Base-by-base conservation (phyloP, 2,329 filamentous ascomycete genomes). In the Fusarium guadeloupense region DNA sequence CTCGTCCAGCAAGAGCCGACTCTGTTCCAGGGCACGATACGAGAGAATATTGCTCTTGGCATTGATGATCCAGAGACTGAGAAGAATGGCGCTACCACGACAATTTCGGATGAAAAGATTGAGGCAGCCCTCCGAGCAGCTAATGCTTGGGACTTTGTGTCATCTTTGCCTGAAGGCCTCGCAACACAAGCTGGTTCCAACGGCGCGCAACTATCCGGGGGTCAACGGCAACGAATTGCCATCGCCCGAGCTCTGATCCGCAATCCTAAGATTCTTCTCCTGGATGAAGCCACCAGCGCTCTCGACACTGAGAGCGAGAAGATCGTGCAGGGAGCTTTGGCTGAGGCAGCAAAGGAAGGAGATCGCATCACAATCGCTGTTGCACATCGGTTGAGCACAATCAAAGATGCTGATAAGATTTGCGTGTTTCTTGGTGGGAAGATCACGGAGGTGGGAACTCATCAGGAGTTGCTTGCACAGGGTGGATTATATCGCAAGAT, bases 311-410 rank as follows among this genome's bases (percentile, higher is more conserved):
- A 67, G 52, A 70, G 56, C 7, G 64, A 72, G 54, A 68, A 67
- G 52, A 67, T 72, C 9, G 68, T 98, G 56, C 97, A 98, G 74
- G 86, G 89, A 64, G 94, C 93, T 3, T 82, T 98, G 6, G 85
- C 85, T 3, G 87, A 85, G 67, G 87, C 86, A 33, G 83, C 97
- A 20, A 87, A 97, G 35, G 83, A 85, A 62, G 92, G 92, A 28
- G 89, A 69, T 35, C 66, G 68, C 13, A 69, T 68, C 33, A 70
- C 68, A 5, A 55, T 70, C 37, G 68, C 68, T 89, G 97, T 98
- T 69, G 94, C 93, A 1, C 93, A 98, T 77, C 87, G 94, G 35
- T 82, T 97, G 5, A 95, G 90, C 6, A 97, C 93, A 0, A 96
- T 97, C 76, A 96, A 97, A 76, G 80, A 87, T 49, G 84, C 84